phyloP scores from a whole-genome alignment of 163 green algal species.

The Scenedesmus sp. region DNA sequence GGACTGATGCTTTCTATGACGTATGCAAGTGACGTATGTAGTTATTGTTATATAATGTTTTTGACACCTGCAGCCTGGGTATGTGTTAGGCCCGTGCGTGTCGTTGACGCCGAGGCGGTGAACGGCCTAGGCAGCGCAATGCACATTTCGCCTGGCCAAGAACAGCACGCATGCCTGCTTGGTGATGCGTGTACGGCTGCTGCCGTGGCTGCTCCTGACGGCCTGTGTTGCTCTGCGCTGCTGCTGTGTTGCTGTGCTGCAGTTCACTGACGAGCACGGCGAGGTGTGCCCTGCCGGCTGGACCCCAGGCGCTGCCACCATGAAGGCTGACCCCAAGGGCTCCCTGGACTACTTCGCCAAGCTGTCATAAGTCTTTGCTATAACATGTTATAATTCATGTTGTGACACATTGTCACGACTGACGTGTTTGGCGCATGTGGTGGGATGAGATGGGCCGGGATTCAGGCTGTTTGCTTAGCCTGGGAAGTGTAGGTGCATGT shows the following conservation, averaged over 20 bases:
- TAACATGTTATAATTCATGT: neutral
- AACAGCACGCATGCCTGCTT: neutral
- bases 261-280: conserved; percentile 75
- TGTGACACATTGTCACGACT: neutral
- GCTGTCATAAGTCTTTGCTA: neutral
- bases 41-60: no score
- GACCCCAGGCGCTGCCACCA: conserved; percentile 86
- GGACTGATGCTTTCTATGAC: neutral
- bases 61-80: no score
- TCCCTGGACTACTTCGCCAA: conserved; percentile 43
- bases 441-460: neutral
- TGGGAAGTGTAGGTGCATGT: neutral
- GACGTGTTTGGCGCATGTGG: neutral
- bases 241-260: conserved; percentile 12
- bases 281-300: conserved; percentile 92
- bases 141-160: neutral
- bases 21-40: no score
- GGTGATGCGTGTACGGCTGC: neutral
- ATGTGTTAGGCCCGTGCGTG: no score
- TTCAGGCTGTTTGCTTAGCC: no score
- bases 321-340: conserved; percentile 68
- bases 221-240: neutral
- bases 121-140: neutral
- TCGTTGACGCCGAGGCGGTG: neutral
- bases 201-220: neutral